A percentile compares a stretch with the other conserved stretches of the same genome.
phyloP scores from a whole-genome alignment of 1,284 basidiomycete species.

The Cryptococcus hybrid region DNA sequence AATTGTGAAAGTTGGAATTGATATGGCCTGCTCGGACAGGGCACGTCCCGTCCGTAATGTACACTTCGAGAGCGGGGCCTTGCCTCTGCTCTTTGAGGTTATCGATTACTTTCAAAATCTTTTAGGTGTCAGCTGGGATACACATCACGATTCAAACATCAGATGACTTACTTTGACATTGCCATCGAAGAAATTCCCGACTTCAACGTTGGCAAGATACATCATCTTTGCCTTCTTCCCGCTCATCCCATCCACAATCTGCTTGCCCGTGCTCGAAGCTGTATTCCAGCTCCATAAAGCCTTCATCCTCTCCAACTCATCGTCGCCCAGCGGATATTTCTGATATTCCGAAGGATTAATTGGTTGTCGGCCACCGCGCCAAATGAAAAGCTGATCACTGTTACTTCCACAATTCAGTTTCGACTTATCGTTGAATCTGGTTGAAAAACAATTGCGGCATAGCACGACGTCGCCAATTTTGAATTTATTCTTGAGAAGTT shows the following conservation, averaged over 20 bases:
- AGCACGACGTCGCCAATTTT: conserved; percentile 19
- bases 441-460: conserved; percentile 20
- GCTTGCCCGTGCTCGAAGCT: background rate
- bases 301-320: conserved; percentile 10
- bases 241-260: background rate
- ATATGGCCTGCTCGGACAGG: background rate
- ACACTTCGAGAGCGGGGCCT: conserved; percentile 24
- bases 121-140: background rate
- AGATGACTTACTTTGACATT: conserved; percentile 26
- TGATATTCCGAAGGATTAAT: conserved; percentile 12
- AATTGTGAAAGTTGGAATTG: conserved; percentile 28
- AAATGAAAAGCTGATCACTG: too few species aligned
- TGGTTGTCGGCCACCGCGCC: conserved; percentile 1
- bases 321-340: background rate
- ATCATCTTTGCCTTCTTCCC: conserved; percentile 7
- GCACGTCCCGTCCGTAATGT: conserved; percentile 38
- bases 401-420: conserved; percentile 26
- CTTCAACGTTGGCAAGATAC: conserved; percentile 1
- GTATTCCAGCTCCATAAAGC: conserved; percentile 1
- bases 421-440: conserved; percentile 21
- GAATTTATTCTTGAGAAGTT: conserved; percentile 14
- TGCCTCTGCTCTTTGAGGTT: conserved; percentile 14
- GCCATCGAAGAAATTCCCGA: conserved; percentile 16
- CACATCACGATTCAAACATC: background rate
- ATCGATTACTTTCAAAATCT: background rate